Evolutionary conservation across 768 basidiomycete genomes (phyloP).

Genomic region (Podaxis mareebaensis): DNA sequence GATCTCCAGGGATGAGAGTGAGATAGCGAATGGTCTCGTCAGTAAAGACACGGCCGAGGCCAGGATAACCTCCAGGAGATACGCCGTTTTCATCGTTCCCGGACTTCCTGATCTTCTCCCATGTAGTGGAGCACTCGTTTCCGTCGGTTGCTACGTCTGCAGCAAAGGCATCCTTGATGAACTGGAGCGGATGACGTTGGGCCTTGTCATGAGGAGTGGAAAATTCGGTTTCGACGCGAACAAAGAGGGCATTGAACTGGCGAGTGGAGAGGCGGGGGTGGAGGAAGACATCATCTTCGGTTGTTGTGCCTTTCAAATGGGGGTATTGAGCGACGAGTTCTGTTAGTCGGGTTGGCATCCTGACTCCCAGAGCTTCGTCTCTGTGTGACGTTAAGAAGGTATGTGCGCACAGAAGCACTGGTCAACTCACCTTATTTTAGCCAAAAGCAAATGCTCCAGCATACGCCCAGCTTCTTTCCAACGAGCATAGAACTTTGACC

Average conservation of each 20-base stretch:
- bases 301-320: slow-evolving; percentile 42
- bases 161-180: slow-evolving; percentile 66
- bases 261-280: slow-evolving; percentile 71
- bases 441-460: slow-evolving; percentile 76
- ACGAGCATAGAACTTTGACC: slow-evolving; percentile 64
- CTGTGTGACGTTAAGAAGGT: slow-evolving; percentile 33
- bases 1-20: slow-evolving; percentile 49
- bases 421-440: slow-evolving; percentile 62
- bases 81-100: slow-evolving; percentile 33
- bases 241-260: slow-evolving; percentile 60
- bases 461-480: slow-evolving; percentile 77
- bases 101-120: slow-evolving; percentile 54
- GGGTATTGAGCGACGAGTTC: slow-evolving; percentile 75
- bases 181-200: slow-evolving; percentile 45
- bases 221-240: slow-evolving; percentile 62
- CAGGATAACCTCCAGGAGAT: slow-evolving; percentile 27
- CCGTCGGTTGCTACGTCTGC: slow-evolving; percentile 28
- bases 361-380: slow-evolving; percentile 53
- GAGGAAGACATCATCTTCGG: slow-evolving; percentile 45
- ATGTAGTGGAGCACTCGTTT: slow-evolving; percentile 41
- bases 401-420: neutral
- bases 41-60: slow-evolving; percentile 55
- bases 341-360: slow-evolving; percentile 68
- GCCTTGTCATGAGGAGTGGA: slow-evolving; percentile 41
- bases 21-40: slow-evolving; percentile 66